Evolutionary conservation across 306 rosid genomes (phyloP), one percentile per base, ranked within the genome.

Genomic region (Neltuma alba): DNA sequence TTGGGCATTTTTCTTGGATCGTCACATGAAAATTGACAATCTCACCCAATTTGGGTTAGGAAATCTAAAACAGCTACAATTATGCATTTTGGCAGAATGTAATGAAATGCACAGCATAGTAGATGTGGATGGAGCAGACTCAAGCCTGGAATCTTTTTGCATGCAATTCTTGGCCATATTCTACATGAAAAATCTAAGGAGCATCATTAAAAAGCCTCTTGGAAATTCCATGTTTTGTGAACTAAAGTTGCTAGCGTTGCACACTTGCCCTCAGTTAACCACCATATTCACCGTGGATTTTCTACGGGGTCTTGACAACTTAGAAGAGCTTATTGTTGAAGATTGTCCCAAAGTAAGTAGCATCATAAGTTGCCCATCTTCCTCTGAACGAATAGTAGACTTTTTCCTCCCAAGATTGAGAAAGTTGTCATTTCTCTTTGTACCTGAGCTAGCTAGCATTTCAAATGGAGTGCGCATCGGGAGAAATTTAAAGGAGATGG

Each of bases 71-170:
- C 9, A 7, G 14, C 6, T 64, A 2, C 16, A 0, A 3, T 0
- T 9, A 20, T 64, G 45, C 70, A 64, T 36, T 64, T 36, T 64
- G 70, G 45, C 28, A 20, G 70, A 64, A 9, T 64, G 45, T 64
- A 64, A 64, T 64, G 45, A 64, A 64, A 64, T 64, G 70, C 28
- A 64, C 8, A 64, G 28, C 45, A 36, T 64, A 18, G 8, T 36
- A n/a, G 70, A 64, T 36, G 45, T 5, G 3, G 8, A 33, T 13
- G 52, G 8, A 45, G 52, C 52, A 15, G n/a, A 0, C 5, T 15
- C 0, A 2, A 0, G 2, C 6, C 23, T 5, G 10, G 13, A n/a
- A 7, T 16, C 21, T 2, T 8, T 34, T 5, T 3, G 9, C 10
- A 18, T 33, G 70, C 7, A 64, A 16, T 34, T 18, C 45, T 18